Evolutionary conservation across 2,329 filamentous ascomycete species (phyloP).

Genomic region (Nigrospora oryzae): DNA sequence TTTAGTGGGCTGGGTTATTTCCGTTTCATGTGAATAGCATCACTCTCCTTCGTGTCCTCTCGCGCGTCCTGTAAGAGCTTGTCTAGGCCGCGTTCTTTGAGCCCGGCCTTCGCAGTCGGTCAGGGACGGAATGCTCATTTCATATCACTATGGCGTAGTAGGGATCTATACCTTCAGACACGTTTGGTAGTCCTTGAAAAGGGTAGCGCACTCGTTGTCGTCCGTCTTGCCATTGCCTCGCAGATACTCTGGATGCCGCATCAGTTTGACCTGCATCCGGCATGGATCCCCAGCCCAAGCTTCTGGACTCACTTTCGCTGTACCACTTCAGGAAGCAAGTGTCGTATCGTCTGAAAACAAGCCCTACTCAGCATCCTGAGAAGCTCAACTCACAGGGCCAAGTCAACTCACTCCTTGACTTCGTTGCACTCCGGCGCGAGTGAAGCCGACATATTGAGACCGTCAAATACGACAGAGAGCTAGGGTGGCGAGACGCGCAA

Average conservation of each 20-base stretch:
- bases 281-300: slow-evolving; percentile 8
- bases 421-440: slow-evolving; percentile 92
- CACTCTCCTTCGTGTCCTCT: slow-evolving; percentile 82
- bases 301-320: slow-evolving; percentile 71
- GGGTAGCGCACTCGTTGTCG: slow-evolving; percentile 65
- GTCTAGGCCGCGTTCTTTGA: slow-evolving; percentile 87
- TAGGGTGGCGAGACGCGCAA: too few species aligned
- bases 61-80: slow-evolving; percentile 86
- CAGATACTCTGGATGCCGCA: slow-evolving; percentile 63
- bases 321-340: slow-evolving; percentile 99
- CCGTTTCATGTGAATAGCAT: slow-evolving; percentile 56
- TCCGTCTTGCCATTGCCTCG: slow-evolving; percentile 74
- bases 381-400: not conserved
- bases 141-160: slow-evolving; percentile 1
- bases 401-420: slow-evolving; percentile 70
- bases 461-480: not conserved
- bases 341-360: slow-evolving; percentile 68
- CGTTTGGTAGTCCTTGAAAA: slow-evolving; percentile 83
- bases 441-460: slow-evolving; percentile 73
- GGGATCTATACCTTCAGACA: slow-evolving; percentile 64
- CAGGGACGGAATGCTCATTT: not conserved
- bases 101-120: slow-evolving; percentile 51
- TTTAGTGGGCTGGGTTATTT: slow-evolving; percentile 13
- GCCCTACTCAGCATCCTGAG: slow-evolving; percentile 2
- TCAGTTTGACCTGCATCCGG: slow-evolving; percentile 4